Evolutionary conservation across 306 rosid genomes (phyloP).

Genomic region (barrel medic (Medicago truncatula)): MtrunA17r5.0-ANR NC_053047.1:4975001-4975500

Average conservation of each 20-base stretch:
- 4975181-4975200: slow-evolving; percentile 40
- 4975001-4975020: slow-evolving; percentile 38
- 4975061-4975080: background rate
- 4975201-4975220: slow-evolving; percentile 39
- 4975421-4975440: slow-evolving; percentile 52
- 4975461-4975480: too few species aligned
- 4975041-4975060: background rate
- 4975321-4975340: slow-evolving; percentile 55
- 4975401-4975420: slow-evolving; percentile 37
- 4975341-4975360: slow-evolving; percentile 59
- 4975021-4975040: background rate
- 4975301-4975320: slow-evolving; percentile 52
- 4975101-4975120: background rate
- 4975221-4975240: slow-evolving; percentile 50
- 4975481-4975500: slow-evolving; percentile 37
- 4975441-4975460: slow-evolving; percentile 11
- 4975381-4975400: slow-evolving; percentile 41
- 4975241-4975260: slow-evolving; percentile 37
- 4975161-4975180: slow-evolving; percentile 52
- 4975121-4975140: slow-evolving; percentile 47
- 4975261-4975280: slow-evolving; percentile 53
- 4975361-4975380: slow-evolving; percentile 58
- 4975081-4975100: background rate
- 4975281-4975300: slow-evolving; percentile 71
- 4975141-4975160: slow-evolving; percentile 44